These are phyloP conservation scores for Posidonia australis DNA, from an alignment of 106 monocot genomes.

Conservation along the genomic window DNA sequence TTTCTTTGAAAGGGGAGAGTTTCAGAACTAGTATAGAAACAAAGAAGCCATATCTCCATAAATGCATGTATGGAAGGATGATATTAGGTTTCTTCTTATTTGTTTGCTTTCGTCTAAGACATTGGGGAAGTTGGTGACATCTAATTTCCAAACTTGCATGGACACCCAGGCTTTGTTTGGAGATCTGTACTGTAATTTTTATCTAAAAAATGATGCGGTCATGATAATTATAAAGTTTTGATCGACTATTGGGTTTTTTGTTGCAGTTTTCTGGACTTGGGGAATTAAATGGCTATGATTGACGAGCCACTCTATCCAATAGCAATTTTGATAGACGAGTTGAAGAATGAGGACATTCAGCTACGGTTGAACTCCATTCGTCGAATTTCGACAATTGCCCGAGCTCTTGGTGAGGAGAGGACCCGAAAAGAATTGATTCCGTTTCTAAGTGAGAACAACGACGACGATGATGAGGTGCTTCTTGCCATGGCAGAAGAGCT, in stretches of 20 bases:
- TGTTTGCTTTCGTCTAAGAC: too few species aligned
- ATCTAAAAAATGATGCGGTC: too few species aligned
- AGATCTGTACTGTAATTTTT: too few species aligned
- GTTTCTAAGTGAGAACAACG: constrained; percentile 87
- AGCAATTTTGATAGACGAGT: constrained; percentile 82
- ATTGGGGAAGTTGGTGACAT: too few species aligned
- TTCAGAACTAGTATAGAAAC: too few species aligned
- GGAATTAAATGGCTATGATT: constrained; percentile 57
- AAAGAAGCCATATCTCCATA: too few species aligned
- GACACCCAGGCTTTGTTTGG: too few species aligned
- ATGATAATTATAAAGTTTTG: too few species aligned
- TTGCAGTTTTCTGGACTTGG: not conserved
- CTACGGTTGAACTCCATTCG: constrained; percentile 86
- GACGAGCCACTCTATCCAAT: constrained; percentile 92
- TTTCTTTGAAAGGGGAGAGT: too few species aligned
- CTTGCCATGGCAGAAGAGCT: constrained; percentile 93
- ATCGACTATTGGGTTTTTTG: not conserved
- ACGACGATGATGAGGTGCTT: constrained; percentile 95
- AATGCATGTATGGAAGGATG: too few species aligned
- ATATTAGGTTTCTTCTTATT: too few species aligned
- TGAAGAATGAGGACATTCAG: constrained; percentile 94
- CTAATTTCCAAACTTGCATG: too few species aligned
- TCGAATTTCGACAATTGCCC: constrained; percentile 78
- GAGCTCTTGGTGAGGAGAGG: constrained; percentile 92
- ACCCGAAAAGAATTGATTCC: constrained; percentile 91